Conservation (phyloP, 2,329 filamentous ascomycete species). For the Didymella keratinophila region DNA sequence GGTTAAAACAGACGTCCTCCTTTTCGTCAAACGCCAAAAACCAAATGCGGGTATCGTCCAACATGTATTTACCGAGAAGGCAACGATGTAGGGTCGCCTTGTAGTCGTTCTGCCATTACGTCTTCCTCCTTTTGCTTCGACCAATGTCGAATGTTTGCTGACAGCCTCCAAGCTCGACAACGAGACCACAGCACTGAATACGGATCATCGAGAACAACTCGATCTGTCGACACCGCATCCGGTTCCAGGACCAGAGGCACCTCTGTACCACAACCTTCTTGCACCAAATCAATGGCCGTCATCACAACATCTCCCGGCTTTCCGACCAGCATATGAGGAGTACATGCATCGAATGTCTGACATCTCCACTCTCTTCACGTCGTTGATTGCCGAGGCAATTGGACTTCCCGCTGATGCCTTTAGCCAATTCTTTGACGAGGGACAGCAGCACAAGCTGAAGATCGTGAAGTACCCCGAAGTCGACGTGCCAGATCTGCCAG, state of each 20-base stretch:
- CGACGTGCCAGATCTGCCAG: constrained; percentile 43
- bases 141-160: constrained; percentile 31
- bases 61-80: constrained; percentile 9
- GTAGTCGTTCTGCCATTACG: constrained; percentile 5
- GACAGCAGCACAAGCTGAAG: constrained; percentile 85
- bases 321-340: constrained; percentile 72
- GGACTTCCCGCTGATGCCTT: constrained; percentile 74
- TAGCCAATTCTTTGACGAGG: constrained; percentile 75
- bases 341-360: constrained; percentile 80
- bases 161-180: constrained; percentile 56
- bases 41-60: constrained; percentile 16
- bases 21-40: constrained; percentile 5
- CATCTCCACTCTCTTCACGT: constrained; percentile 77
- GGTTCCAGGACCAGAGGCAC: constrained; percentile 67
- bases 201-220: constrained; percentile 86
- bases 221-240: constrained; percentile 84
- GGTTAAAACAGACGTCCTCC: background rate
- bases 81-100: constrained; percentile 1
- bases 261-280: constrained; percentile 76
- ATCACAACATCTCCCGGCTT: constrained; percentile 67
- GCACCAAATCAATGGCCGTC: constrained; percentile 84
- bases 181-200: constrained; percentile 73
- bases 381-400: constrained; percentile 84
- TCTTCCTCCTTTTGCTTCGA: constrained; percentile 13
- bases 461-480: constrained; percentile 84